phyloP scores from a whole-genome alignment of 768 basidiomycete species.

The Lentinula raphanica region DNA sequence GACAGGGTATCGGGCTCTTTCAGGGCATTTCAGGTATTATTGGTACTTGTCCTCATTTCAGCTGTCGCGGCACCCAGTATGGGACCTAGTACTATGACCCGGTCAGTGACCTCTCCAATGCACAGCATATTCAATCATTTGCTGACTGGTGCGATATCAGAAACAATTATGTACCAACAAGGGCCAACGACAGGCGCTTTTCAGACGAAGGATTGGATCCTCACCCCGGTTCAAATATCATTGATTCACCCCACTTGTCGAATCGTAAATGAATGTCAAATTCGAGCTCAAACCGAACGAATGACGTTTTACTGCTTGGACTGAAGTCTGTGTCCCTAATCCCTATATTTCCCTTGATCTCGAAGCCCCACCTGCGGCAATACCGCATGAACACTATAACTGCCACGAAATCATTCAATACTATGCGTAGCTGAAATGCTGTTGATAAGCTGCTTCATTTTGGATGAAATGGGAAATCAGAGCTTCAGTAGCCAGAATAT shows the following conservation, averaged over 20 bases:
- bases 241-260: not conserved
- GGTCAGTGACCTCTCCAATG: not conserved
- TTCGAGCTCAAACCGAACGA: not conserved
- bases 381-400: not conserved
- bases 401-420: not conserved
- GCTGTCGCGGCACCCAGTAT: not conserved
- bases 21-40: constrained; percentile 22
- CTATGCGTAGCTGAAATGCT: not conserved
- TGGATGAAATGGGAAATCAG: not conserved
- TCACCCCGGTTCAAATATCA: not conserved
- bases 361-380: not conserved
- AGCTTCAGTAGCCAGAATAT: not conserved
- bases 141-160: not conserved
- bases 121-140: not conserved
- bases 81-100: not conserved
- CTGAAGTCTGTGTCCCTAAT: not conserved
- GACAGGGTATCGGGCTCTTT: constrained; percentile 21
- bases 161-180: not conserved
- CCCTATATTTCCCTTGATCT: not conserved
- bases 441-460: not conserved
- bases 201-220: not conserved
- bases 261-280: not conserved
- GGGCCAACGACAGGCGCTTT: not conserved
- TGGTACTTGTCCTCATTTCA: not conserved
- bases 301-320: not conserved